phyloP scores from a whole-genome alignment of 2,329 filamentous ascomycete species.

The Ophiostoma montium region DNA sequence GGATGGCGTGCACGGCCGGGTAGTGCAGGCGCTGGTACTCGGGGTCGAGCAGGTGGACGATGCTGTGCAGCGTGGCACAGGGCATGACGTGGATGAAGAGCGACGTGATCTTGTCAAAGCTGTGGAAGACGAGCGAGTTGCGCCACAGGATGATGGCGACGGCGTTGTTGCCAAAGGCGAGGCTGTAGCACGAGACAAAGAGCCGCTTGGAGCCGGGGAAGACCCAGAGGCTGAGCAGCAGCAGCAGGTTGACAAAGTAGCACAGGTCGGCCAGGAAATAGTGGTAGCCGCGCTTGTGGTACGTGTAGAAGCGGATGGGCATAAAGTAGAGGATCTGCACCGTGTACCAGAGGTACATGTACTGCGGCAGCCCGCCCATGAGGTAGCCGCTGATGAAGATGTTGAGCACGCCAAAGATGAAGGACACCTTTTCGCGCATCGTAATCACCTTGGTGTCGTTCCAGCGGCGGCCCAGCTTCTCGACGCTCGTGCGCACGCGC shows the following conservation, averaged over 20 bases:
- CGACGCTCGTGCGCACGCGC: conserved; percentile 79
- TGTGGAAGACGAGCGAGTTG: conserved; percentile 96
- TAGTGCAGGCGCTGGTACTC: conserved; percentile 56
- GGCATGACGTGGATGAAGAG: conserved; percentile 99
- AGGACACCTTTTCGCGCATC: conserved; percentile 82
- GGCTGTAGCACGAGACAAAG: conserved; percentile 81
- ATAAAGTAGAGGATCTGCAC: conserved; percentile 84
- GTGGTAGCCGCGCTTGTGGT: conserved; percentile 82
- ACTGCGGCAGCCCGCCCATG: conserved; percentile 70
- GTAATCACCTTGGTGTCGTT: conserved; percentile 83
- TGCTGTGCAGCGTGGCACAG: conserved; percentile 79
- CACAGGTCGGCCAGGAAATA: conserved; percentile 96
- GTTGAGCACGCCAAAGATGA: conserved; percentile 92
- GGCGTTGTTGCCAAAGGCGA: conserved; percentile 93
- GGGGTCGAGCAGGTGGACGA: conserved; percentile 66
- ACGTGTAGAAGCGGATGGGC: conserved; percentile 87
- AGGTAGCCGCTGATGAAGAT: conserved; percentile 94
- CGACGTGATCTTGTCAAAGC: conserved; percentile 92
- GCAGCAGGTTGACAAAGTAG: conserved; percentile 91
- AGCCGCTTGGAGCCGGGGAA: conserved; percentile 84
- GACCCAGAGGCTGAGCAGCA: conserved; percentile 71
- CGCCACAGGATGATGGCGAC: conserved; percentile 98
- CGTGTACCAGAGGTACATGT: conserved; percentile 89
- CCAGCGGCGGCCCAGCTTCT: conserved; percentile 73
- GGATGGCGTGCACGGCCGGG: conserved; percentile 75